phyloP scores from a whole-genome alignment of 495 filamentous ascomycete species.

The Tetracladium setigerum region DNA sequence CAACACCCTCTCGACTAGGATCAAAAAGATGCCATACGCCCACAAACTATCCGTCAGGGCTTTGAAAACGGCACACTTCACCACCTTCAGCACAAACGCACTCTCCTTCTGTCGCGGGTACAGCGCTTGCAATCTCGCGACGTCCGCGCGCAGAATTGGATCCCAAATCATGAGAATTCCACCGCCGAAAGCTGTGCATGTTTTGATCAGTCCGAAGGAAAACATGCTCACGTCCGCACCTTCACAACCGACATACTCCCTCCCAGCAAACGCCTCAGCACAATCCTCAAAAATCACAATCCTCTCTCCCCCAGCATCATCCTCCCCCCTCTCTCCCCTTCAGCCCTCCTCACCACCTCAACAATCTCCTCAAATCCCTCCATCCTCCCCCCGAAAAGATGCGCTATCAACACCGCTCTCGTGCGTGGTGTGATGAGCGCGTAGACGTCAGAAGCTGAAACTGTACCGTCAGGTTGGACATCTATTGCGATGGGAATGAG shows the following conservation, averaged over 20 bases:
- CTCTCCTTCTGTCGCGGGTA: background rate
- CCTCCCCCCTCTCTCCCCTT: no score
- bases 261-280: background rate
- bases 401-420: background rate
- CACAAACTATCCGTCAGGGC: background rate
- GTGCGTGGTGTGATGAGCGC: background rate
- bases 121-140: background rate
- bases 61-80: constrained; percentile 1
- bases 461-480: background rate
- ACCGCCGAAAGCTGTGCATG: background rate
- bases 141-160: background rate
- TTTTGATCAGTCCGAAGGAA: background rate
- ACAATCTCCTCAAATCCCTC: background rate
- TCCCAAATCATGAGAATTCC: background rate
- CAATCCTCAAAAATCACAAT: constrained; percentile 1
- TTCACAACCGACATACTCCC: background rate
- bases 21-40: background rate
- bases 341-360: no score
- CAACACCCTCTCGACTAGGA: background rate
- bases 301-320: no score
- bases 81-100: background rate
- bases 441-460: background rate
- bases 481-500: background rate
- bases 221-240: background rate
- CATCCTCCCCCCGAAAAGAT: background rate